Evolutionary conservation across 192 early-diverging fungal species (phyloP).

Genomic region (Rhizophagus prolifer): DNA sequence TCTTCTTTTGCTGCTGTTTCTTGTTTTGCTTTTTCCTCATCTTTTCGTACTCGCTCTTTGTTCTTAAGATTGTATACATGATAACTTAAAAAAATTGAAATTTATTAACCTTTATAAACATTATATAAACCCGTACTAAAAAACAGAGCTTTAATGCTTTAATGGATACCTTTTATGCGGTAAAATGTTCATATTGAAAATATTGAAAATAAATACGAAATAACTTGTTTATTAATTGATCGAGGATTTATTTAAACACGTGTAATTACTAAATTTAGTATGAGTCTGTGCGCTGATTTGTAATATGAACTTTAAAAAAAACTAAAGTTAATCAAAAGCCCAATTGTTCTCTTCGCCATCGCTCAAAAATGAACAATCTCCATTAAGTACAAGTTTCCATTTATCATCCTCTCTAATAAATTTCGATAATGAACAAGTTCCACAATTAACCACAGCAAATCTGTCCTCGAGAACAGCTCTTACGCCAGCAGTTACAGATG

Average conservation of each 20-base stretch:
- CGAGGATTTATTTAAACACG: no score
- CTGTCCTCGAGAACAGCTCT: conserved; percentile 3
- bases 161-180: conserved; percentile 61
- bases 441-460: background rate
- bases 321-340: no score
- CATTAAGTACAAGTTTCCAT: no score
- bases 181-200: conserved; percentile 58
- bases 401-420: background rate
- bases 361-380: no score
- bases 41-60: conserved; percentile 60
- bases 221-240: no score
- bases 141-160: no score
- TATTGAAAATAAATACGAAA: no score
- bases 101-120: background rate
- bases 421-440: background rate
- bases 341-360: no score
- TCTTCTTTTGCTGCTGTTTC: conserved; percentile 53
- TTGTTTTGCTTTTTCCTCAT: conserved; percentile 66
- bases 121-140: background rate
- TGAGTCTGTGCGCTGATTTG: no score
- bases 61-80: conserved; percentile 77
- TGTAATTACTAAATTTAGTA: no score
- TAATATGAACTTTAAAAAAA: no score
- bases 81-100: conserved; percentile 49
- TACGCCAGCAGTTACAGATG: background rate